Base-by-base conservation (phyloP, 345 rosid genomes). In the Fremontodendron californicum region DNA sequence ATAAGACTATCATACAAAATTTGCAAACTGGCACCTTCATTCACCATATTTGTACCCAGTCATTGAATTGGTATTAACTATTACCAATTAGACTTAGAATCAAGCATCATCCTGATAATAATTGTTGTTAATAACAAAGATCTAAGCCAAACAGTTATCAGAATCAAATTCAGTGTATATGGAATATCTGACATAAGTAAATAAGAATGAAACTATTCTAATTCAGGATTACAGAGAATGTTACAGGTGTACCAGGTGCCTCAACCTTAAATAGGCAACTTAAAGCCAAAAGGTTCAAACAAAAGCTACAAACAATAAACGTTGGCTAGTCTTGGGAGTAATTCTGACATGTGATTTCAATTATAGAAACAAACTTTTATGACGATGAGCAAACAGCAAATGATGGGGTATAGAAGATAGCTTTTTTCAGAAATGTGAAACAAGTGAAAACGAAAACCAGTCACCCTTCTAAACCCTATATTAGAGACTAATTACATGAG, bases 261-360 rank as follows among this genome's bases (percentile, higher is more conserved):
- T 68, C 37, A 43, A 72, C 63, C 75, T 29, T n/a, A 39, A 54
- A 35, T n/a, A 15, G 52, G 37, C 77, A 74, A 43, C 9, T 37
- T 35, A 37, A 51, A 37, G 12, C 9, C 51, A 55, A 73, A 40
- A 35, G n/a, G 6, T 39, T 57, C 51, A n/a, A 40, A 43, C 67
- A 74, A 39, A 74, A 40, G 19, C 35, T 23, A 13, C 33, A 57
- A 58, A 68, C 0, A 4, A 68, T 25, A 43, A 43, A 13, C 15
- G 9, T 43, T 43, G 52, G 73, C 55, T 68, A 25, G 73, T 57
- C 73, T 35, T 68, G 25, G 37, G 37, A 68, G 73, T 48, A 68
- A 42, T 25, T 43, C 54, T 43, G n/a, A 45, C 29, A 45, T 23
- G 23, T 18, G 45, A 64, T 64, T 37, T 65, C 48, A 9, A 39